Evolutionary conservation across 1,284 basidiomycete species (phyloP), one percentile per base, ranked within the genome.

Genomic region (Leccinum subfulvum): DNA sequence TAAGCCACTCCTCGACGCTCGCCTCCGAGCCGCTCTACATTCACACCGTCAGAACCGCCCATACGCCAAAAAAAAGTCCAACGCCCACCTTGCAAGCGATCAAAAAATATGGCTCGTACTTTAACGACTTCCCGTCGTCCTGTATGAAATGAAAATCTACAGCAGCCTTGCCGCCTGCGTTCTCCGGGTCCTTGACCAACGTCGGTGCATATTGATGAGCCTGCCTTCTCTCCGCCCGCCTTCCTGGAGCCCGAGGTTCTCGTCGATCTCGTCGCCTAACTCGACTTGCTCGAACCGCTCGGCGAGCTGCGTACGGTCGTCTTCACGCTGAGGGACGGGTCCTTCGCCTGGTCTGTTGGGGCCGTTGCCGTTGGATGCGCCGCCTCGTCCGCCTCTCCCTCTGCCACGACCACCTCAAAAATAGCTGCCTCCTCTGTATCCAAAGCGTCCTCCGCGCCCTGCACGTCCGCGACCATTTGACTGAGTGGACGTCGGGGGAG

Each of bases 121-220:
- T 99, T 84, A 99, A 99, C 88, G 94, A 94, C 37, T 85, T 87
- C 4, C 97, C 97, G 66, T 98, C 95, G 71, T 99, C 96, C 78
- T 98, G 89, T 68, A 99, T 95, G 71, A 99, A 99, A 77, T 98
- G 98, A 70, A 90, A 98, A 73, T 99, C 97, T 10, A 99, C 96
- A 10, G 91, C 95, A 5, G 94, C 91, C 67, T 88, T 89, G 16
- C 95, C 95, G 13, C 84, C 84, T 7, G 91, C 83, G 79, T 88
- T 89, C 53, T 91, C 88, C 3, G 92, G 79, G 70, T 96, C 94
- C 75, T 93, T 91, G 18, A 97, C 75, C 4, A 97, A 78, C 0
- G 95, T 98, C 88, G 94, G 76, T 97, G 97, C 96, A 99, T 99
- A 75, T 98, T 98, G 65, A 99, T 90, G 73, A 99, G 81, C 97